phyloP scores from a whole-genome alignment of 2,329 filamentous ascomycete genomes.

The Botrytis porri region DNA sequence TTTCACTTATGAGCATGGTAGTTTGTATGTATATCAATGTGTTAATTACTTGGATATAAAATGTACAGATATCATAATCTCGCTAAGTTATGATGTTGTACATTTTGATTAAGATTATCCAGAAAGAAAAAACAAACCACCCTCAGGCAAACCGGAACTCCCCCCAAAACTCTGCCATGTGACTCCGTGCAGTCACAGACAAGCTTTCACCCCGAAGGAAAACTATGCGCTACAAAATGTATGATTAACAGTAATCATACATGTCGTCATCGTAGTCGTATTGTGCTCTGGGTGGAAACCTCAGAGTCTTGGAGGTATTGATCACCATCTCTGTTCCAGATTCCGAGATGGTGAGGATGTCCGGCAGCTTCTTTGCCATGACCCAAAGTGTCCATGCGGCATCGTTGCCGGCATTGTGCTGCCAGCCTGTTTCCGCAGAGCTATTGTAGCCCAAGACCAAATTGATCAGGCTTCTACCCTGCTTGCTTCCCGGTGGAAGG shows the following conservation, averaged over 20 bases:
- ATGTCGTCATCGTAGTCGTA: background rate
- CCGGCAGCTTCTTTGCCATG: background rate
- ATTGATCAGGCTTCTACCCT: background rate
- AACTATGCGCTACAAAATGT: accelerated
- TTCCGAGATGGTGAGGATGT: background rate
- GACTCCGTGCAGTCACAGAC: background rate
- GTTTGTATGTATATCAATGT: background rate
- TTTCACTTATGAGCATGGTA: background rate
- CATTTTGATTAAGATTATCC: background rate
- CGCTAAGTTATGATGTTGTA: background rate
- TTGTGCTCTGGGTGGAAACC: background rate
- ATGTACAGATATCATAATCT: background rate
- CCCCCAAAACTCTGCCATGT: background rate
- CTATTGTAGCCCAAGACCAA: background rate
- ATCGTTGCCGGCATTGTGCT: conserved; percentile 18
- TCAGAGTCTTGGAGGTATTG: background rate
- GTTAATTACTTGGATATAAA: background rate
- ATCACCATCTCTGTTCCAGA: background rate
- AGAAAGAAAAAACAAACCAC: background rate
- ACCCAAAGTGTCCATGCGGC: conserved; percentile 4
- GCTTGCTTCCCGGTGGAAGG: background rate
- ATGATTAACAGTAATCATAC: background rate
- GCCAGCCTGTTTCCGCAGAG: background rate
- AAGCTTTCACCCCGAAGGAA: accelerated
- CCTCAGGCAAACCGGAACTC: background rate